These are phyloP conservation scores for Cyclanthera cordifolia DNA, from an alignment of 306 rosid genomes.

Conservation along the genomic window DNA sequence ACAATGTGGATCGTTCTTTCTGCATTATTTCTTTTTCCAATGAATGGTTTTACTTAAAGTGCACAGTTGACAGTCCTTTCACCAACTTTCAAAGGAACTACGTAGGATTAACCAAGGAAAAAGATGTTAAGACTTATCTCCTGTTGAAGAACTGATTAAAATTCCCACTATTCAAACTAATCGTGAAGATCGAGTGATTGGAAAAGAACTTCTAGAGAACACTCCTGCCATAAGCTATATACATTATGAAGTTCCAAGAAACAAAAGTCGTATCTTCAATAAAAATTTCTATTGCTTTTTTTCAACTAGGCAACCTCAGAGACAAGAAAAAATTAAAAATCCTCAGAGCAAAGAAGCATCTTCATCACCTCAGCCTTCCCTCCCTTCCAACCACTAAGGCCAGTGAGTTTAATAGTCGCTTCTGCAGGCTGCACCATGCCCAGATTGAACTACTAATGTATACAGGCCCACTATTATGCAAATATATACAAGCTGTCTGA, in stretches of 20 bases:
- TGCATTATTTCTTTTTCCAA: not conserved
- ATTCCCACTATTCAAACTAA: not conserved
- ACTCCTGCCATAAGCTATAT: not conserved
- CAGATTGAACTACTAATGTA: not conserved
- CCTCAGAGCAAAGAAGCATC: not conserved
- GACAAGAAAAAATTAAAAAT: no score
- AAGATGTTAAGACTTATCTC: not conserved
- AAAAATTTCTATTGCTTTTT: not conserved
- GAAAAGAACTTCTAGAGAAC: not conserved
- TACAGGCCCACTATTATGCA: not conserved
- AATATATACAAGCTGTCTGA: no score
- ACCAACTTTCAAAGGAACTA: not conserved
- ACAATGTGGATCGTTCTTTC: not conserved
- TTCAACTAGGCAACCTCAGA: not conserved
- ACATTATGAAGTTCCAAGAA: not conserved
- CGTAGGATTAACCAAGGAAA: not conserved
- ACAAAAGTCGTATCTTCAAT: not conserved
- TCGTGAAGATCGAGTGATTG: not conserved
- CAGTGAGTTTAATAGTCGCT: not conserved
- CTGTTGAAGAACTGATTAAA: not conserved
- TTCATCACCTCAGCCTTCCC: not conserved
- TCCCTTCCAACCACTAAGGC: not conserved
- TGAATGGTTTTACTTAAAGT: not conserved
- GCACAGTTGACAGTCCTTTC: not conserved
- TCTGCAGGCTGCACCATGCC: not conserved